Percentiles rank a stretch among this genome's conserved stretches.
phyloP scores from a whole-genome alignment of 441 rosid genomes.

The Pelargonium australe region DNA sequence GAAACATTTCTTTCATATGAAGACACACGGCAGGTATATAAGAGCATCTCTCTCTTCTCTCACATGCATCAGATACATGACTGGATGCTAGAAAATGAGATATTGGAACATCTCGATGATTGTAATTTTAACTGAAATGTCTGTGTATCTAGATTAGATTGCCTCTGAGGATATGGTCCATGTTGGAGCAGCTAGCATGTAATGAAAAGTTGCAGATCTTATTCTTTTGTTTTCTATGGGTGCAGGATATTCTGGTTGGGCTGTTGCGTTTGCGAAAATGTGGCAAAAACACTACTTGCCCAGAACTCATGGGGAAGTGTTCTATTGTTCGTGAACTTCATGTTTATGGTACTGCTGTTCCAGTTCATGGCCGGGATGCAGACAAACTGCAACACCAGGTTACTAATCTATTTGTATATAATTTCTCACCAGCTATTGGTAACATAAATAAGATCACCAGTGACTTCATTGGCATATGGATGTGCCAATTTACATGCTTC shows the following conservation, averaged over 20 bases:
- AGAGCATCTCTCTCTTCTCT: slow-evolving; percentile 16
- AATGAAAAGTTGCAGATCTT: background rate
- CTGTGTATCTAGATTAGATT: background rate
- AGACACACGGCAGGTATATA: slow-evolving; percentile 80
- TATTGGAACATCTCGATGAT: background rate
- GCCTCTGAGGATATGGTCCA: too few species aligned
- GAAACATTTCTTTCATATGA: slow-evolving; percentile 95
- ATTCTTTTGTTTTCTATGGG: slow-evolving; percentile 17
- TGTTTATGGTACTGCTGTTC: slow-evolving; percentile 97
- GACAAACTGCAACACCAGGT: slow-evolving; percentile 99
- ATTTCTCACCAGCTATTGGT: background rate
- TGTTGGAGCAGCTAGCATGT: slow-evolving; percentile 1
- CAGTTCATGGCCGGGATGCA: slow-evolving; percentile 91
- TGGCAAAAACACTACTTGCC: slow-evolving; percentile 79
- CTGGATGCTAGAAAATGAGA: background rate
- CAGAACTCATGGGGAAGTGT: slow-evolving; percentile 81
- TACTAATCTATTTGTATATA: background rate
- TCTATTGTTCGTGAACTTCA: slow-evolving; percentile 98
- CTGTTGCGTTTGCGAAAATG: slow-evolving; percentile 86
- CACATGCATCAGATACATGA: background rate
- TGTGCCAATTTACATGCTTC: background rate
- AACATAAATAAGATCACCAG: background rate
- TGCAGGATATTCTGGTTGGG: slow-evolving; percentile 95
- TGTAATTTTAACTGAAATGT: background rate
- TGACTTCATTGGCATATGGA: background rate